These are phyloP conservation scores for Cercospora citrullina DNA, from an alignment of 2,329 filamentous ascomycete genomes.

Conservation along the genomic window DNA sequence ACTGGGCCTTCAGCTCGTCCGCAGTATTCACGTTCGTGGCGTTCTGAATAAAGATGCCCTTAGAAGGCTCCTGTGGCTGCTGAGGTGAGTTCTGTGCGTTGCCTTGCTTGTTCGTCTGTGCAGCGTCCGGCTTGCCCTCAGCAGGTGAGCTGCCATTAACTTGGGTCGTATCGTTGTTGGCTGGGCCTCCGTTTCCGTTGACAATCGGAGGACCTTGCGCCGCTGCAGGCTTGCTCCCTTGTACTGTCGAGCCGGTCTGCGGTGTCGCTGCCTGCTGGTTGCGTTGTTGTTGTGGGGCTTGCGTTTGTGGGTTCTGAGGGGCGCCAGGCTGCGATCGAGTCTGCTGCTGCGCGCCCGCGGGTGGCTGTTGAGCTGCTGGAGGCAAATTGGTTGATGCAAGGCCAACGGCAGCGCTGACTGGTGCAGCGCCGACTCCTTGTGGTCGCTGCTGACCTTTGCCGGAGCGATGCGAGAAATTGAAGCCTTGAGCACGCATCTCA, in stretches of 20 bases:
- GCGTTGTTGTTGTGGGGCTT: conserved; percentile 32
- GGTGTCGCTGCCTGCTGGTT: conserved; percentile 31
- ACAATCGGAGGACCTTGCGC: conserved; percentile 30
- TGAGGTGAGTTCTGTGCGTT: conserved; percentile 29
- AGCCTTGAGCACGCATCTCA: conserved; percentile 97
- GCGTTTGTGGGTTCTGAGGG: conserved; percentile 33
- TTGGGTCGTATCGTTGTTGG: conserved; percentile 40
- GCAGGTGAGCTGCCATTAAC: conserved; percentile 53
- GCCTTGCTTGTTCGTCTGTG: conserved; percentile 48
- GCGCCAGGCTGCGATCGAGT: conserved; percentile 33
- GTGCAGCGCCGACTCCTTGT: conserved; percentile 42
- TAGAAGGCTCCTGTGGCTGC: conserved; percentile 50
- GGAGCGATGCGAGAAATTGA: conserved; percentile 96
- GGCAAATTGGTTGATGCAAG: conserved; percentile 42
- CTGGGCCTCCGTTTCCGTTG: conserved; percentile 34
- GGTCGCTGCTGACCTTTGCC: conserved; percentile 61
- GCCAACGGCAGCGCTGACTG: conserved; percentile 41
- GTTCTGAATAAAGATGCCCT: conserved; percentile 82
- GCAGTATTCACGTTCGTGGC: conserved; percentile 63
- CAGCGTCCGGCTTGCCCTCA: conserved; percentile 47
- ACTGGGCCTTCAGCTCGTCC: conserved; percentile 71
- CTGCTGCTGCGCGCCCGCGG: conserved; percentile 41
- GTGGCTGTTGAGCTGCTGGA: conserved; percentile 43
- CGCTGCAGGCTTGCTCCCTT: conserved; percentile 32
- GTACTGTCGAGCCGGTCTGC: conserved; percentile 31